Base-by-base conservation (phyloP, 2,329 filamentous ascomycete species). In the Claviceps spartinae region DNA sequence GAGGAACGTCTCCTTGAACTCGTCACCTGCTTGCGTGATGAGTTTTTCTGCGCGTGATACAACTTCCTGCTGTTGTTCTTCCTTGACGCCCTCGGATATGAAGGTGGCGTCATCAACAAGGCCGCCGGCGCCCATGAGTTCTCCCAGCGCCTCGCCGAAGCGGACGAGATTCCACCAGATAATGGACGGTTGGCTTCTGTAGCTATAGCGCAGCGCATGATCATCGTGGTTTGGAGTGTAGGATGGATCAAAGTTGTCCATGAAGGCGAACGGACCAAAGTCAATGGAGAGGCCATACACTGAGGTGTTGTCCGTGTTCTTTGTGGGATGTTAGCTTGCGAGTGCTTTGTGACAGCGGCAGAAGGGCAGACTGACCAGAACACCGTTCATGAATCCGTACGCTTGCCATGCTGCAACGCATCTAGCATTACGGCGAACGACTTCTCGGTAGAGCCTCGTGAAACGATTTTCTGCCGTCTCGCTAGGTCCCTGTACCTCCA, bases 181-280 rank as follows among this genome's bases (percentile, higher is more conserved):
- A 53, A 98, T 86, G 44, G 84, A 90, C 0, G 93, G 90, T 64
- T 98, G 93, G 65, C 95, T 95, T 58, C 84, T 83, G 72, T 97
- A 98, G 58, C 82, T 83, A 66, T 98, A 98, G 47, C 93, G 81
- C 34, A 95, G 73, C 70, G 85, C 78, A 63, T 85, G 77, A 63
- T 98, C 93, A 66, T 98, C 93, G 65, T 98, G 93, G 63, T 98
- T 98, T 1, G 93, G 93, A 0, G 93, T 98, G 66, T 97, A 98
- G 16, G 77, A 74, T 0, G 91, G 91, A 62, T 98, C 91, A 62
- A 97, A 98, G 62, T 90, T 89, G 66, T 98, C 93, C 73, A 98
- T 85, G 67, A 98, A 98, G 5, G 93, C 93, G 61, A 98, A 98
- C 0, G 93, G 93, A 0, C 93, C 93, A 63, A 90, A 98, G 68